Evolutionary conservation across 768 basidiomycete species (phyloP).

Genomic region (Sporobolomyces pararoseus): DNA sequence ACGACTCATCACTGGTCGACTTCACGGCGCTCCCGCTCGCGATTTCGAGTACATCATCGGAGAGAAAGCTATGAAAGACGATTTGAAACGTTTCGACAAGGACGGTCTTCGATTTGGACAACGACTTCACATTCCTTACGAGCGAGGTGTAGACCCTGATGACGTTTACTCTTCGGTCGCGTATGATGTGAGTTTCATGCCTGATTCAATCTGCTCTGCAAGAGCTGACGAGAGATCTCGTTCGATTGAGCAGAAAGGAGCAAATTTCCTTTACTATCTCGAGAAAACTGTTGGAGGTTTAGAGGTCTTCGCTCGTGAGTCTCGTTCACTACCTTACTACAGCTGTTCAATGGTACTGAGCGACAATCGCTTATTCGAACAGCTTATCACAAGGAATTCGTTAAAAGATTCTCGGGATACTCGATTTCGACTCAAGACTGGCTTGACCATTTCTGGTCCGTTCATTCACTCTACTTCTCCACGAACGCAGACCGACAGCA

Average conservation of each 20-base stretch:
- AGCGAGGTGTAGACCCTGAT: constrained; percentile 45
- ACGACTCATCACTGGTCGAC: constrained; percentile 65
- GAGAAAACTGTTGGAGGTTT: constrained; percentile 50
- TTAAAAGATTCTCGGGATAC: constrained; percentile 49
- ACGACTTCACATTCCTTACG: constrained; percentile 33
- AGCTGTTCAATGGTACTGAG: neutral
- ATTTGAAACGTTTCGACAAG: constrained; percentile 54
- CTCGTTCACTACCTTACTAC: neutral
- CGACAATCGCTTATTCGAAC: no score
- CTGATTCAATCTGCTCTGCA: neutral
- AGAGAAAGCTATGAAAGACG: constrained; percentile 65
- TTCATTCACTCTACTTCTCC: neutral
- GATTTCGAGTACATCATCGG: constrained; percentile 79
- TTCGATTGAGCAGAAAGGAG: constrained; percentile 60
- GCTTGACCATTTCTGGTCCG: constrained; percentile 49
- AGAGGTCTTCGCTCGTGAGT: constrained; percentile 40
- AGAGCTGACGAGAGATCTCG: constrained; percentile 44
- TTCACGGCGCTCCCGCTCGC: constrained; percentile 70
- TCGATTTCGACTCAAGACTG: constrained; percentile 52
- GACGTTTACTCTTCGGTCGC: constrained; percentile 60
- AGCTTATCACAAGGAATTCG: constrained; percentile 51
- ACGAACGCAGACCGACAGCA: neutral
- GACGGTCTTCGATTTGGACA: constrained; percentile 24
- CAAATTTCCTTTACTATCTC: constrained; percentile 79
- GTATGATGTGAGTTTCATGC: constrained; percentile 56